These are phyloP conservation scores for Cladorrhinum sp. DNA, from an alignment of 2,329 filamentous ascomycete genomes.

Conservation along the genomic window DNA sequence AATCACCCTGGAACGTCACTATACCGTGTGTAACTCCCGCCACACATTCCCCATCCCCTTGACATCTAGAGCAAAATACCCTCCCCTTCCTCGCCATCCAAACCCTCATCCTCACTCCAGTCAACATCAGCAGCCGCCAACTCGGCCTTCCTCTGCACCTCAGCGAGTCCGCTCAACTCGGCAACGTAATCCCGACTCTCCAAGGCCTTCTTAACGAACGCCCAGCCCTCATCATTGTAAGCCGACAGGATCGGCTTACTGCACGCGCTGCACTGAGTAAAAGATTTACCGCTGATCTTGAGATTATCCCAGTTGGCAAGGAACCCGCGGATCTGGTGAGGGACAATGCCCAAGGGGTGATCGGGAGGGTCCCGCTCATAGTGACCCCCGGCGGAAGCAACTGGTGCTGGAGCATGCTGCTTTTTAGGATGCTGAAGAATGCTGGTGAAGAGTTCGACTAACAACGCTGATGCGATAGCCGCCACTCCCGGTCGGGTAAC, in stretches of 20 bases:
- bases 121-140: conserved; percentile 53
- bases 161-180: conserved; percentile 70
- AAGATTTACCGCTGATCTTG: conserved; percentile 69
- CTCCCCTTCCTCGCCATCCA: conserved; percentile 30
- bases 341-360: conserved; percentile 66
- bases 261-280: conserved; percentile 79
- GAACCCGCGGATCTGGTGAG: conserved; percentile 78
- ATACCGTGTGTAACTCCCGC: neutral
- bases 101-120: conserved; percentile 59
- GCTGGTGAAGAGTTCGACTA: conserved; percentile 87
- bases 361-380: conserved; percentile 56
- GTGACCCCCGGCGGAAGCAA: conserved; percentile 30
- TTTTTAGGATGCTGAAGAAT: conserved; percentile 80
- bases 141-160: conserved; percentile 63
- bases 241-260: conserved; percentile 65
- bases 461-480: conserved; percentile 82
- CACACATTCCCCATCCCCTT: neutral
- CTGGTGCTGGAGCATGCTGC: conserved; percentile 59
- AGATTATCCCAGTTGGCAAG: conserved; percentile 72
- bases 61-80: conserved; percentile 21
- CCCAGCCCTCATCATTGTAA: conserved; percentile 69
- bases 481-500: conserved; percentile 92
- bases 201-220: conserved; percentile 71
- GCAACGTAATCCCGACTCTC: conserved; percentile 75
- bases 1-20: too few species aligned